A percentile compares a stretch with the other conserved stretches of the same genome.
phyloP scores from a whole-genome alignment of 352 stramenopile species.

The Phytophthora parvispora region DNA sequence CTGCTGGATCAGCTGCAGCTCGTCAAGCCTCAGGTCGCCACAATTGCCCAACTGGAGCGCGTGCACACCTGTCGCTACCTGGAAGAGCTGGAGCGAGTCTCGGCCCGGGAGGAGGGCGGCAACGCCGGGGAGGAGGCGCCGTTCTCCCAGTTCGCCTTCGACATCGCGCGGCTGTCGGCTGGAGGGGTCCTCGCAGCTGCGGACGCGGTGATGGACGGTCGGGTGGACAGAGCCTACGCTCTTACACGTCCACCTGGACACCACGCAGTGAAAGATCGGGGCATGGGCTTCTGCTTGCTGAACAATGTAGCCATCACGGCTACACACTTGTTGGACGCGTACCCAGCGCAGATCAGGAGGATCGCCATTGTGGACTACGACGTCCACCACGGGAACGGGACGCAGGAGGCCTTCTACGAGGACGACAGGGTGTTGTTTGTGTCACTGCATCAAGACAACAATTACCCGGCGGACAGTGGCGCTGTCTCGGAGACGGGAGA shows the following conservation, averaged over 20 bases:
- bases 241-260: slow-evolving; percentile 81
- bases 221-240: slow-evolving; percentile 61
- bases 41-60: slow-evolving; percentile 51
- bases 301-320: slow-evolving; percentile 79
- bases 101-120: slow-evolving; percentile 62
- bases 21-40: slow-evolving; percentile 53
- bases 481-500: slow-evolving; percentile 46
- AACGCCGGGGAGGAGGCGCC: slow-evolving; percentile 77
- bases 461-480: slow-evolving; percentile 80
- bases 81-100: slow-evolving; percentile 58
- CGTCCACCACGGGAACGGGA: slow-evolving; percentile 98
- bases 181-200: slow-evolving; percentile 70
- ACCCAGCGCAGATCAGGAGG: slow-evolving; percentile 79
- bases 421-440: slow-evolving; percentile 80
- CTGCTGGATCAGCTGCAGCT: slow-evolving; percentile 54
- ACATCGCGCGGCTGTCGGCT: slow-evolving; percentile 79
- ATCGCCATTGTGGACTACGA: slow-evolving; percentile 97
- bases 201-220: slow-evolving; percentile 63
- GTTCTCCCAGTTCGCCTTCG: slow-evolving; percentile 78
- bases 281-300: slow-evolving; percentile 83
- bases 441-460: slow-evolving; percentile 85
- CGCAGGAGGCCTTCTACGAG: slow-evolving; percentile 92
- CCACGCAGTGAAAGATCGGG: slow-evolving; percentile 59
- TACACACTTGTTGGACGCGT: slow-evolving; percentile 56
- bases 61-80: slow-evolving; percentile 77